A percentile compares a stretch with the other conserved stretches of the same genome.
Evolutionary conservation across 768 basidiomycete species (phyloP).

Genomic region (Strobilomyces echinocephalus): DNA sequence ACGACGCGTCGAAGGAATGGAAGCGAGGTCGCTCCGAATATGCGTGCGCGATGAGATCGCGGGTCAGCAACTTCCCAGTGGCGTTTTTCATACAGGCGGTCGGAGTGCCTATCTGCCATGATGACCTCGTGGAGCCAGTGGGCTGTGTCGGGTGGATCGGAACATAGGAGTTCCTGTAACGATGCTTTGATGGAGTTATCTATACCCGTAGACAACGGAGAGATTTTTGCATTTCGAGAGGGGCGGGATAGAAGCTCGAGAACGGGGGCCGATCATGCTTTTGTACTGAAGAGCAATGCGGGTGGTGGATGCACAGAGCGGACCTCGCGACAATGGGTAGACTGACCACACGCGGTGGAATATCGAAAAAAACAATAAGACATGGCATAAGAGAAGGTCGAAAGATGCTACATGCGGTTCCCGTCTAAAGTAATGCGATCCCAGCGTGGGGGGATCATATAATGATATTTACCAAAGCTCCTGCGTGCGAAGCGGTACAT

Average conservation of each 20-base stretch:
- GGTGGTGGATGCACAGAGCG: background rate
- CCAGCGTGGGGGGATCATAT: background rate
- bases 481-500: background rate
- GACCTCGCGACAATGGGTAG: background rate
- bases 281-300: constrained; percentile 2
- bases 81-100: background rate
- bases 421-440: constrained; percentile 1
- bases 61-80: too few relatives aligned
- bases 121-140: constrained; percentile 58
- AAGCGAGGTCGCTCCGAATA: too few relatives aligned
- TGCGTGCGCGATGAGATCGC: too few relatives aligned
- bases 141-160: constrained; percentile 37
- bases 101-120: constrained; percentile 53
- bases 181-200: background rate
- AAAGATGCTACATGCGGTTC: constrained; percentile 17
- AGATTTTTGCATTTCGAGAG: background rate
- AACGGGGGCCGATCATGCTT: background rate
- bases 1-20: background rate
- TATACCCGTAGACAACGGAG: background rate
- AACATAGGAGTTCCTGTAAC: background rate
- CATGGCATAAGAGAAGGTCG: constrained; percentile 12
- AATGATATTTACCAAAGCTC: constrained; percentile 2
- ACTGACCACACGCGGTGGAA: background rate
- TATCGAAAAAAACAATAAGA: background rate
- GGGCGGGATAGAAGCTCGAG: background rate